These are phyloP conservation scores for Fusarium nelsonii DNA, from an alignment of 2,329 filamentous ascomycete genomes.

Conservation along the genomic window DNA sequence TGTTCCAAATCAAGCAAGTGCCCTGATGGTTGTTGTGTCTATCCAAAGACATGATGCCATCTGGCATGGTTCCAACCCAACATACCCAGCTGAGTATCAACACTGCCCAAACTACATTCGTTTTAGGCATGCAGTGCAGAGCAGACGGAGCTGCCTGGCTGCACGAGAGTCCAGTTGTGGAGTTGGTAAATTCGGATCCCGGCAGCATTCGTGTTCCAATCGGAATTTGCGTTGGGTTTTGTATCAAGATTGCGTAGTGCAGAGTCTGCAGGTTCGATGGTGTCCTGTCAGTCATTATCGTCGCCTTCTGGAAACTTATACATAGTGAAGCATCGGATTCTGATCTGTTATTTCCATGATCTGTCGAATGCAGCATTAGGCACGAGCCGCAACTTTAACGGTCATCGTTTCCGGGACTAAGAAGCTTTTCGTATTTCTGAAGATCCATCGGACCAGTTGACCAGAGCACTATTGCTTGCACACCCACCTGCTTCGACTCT, in stretches of 20 bases:
- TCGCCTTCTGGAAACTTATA: not conserved
- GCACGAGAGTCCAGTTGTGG: slow-evolving; percentile 42
- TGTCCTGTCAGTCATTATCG: slow-evolving; percentile 24
- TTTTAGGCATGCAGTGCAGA: slow-evolving; percentile 42
- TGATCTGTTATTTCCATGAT: slow-evolving; percentile 12
- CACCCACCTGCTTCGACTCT: slow-evolving; percentile 51
- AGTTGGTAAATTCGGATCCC: slow-evolving; percentile 42
- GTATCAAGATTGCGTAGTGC: slow-evolving; percentile 32
- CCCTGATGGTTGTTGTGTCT: slow-evolving; percentile 45
- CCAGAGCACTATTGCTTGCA: slow-evolving; percentile 86
- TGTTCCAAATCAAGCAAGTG: slow-evolving; percentile 41
- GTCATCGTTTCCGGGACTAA: slow-evolving; percentile 48
- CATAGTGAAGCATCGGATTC: slow-evolving; percentile 5
- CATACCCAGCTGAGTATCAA: slow-evolving; percentile 35
- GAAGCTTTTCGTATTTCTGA: slow-evolving; percentile 74
- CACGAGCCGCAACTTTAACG: slow-evolving; percentile 2
- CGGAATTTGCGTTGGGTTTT: slow-evolving; percentile 38
- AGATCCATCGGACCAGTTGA: slow-evolving; percentile 79
- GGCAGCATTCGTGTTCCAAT: slow-evolving; percentile 44
- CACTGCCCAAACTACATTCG: slow-evolving; percentile 40
- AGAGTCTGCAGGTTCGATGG: slow-evolving; percentile 7
- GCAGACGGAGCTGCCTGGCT: slow-evolving; percentile 37
- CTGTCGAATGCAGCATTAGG: not conserved
- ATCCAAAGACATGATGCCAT: slow-evolving; percentile 62
- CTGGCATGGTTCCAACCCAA: slow-evolving; percentile 56